A percentile compares a stretch with the other conserved stretches of the same genome.
Evolutionary conservation across 2,329 filamentous ascomycete species (phyloP).

Genomic region (Colletotrichum truncatum): DNA sequence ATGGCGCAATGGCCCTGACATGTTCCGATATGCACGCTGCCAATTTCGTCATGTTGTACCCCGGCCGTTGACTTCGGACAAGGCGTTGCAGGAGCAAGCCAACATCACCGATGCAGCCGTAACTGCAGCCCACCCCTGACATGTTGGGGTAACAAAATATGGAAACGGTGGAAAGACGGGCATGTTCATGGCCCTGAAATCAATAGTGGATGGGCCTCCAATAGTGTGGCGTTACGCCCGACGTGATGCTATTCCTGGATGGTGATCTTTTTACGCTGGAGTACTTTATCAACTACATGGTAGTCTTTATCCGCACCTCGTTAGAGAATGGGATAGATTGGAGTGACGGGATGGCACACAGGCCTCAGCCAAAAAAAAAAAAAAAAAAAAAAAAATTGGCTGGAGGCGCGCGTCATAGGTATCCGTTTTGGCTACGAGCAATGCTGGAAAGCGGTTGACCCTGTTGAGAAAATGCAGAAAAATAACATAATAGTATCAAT

Average conservation of each 20-base stretch:
- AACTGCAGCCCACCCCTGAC: not conserved
- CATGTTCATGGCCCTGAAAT: not conserved
- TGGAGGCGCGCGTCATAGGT: not conserved
- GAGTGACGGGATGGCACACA: not conserved
- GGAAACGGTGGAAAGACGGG: not conserved
- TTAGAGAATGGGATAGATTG: not conserved
- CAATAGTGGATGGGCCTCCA: not conserved
- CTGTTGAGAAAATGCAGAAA: not conserved
- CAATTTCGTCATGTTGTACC: not conserved
- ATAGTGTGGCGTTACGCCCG: conserved; percentile 20
- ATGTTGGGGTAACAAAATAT: not conserved
- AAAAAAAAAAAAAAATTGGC: no score
- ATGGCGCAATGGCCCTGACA: conserved; percentile 20
- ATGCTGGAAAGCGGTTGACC: not conserved
- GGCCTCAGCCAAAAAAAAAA: not conserved
- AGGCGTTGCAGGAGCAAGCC: not conserved
- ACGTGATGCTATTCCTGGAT: conserved; percentile 10
- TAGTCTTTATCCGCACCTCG: not conserved
- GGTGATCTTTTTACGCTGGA: not conserved
- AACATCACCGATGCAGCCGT: not conserved
- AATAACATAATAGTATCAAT: no score
- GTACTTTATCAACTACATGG: not conserved
- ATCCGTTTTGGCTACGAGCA: not conserved
- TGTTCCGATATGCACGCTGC: conserved; percentile 22
- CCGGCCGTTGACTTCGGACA: not conserved